Conservation (phyloP, 805 yeast species). For the Yamadazyma paraphyllophila region DNA sequence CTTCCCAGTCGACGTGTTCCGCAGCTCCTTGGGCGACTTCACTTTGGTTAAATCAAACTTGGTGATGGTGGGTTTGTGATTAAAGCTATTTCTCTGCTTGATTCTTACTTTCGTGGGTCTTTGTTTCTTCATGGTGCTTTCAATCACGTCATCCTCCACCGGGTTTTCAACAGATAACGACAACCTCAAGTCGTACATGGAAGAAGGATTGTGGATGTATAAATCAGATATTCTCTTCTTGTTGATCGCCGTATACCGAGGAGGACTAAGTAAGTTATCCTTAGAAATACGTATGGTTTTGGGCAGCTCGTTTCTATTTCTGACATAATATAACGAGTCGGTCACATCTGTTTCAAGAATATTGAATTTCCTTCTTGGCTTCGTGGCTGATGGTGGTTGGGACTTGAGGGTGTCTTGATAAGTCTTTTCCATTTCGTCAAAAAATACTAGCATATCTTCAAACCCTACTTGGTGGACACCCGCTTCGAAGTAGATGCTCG, state of each 20-base stretch:
- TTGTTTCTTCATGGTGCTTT: conserved; percentile 47
- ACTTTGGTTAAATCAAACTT: conserved; percentile 72
- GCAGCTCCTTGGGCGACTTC: conserved; percentile 31
- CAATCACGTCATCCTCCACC: conserved; percentile 54
- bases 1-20: conserved; percentile 35
- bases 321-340: conserved; percentile 62
- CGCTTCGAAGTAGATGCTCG: conserved; percentile 58
- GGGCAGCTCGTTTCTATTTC: conserved; percentile 64
- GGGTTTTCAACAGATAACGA: conserved; percentile 80
- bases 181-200: conserved; percentile 72
- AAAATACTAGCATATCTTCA: conserved; percentile 52
- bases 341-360: conserved; percentile 59
- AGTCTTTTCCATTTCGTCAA: conserved; percentile 52
- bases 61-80: conserved; percentile 72
- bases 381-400: conserved; percentile 11
- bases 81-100: conserved; percentile 70
- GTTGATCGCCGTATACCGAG: conserved; percentile 67
- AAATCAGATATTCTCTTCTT: conserved; percentile 75
- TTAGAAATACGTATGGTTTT: conserved; percentile 62
- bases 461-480: conserved; percentile 65
- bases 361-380: conserved; percentile 52
- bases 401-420: conserved; percentile 42
- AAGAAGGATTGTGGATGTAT: conserved; percentile 70
- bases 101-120: conserved; percentile 58
- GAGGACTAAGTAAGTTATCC: conserved; percentile 58